A percentile compares a stretch with the other conserved stretches of the same genome.
These are phyloP conservation scores for Suillus clintonianus DNA, from an alignment of 768 basidiomycete species.

Conservation along the genomic window DNA sequence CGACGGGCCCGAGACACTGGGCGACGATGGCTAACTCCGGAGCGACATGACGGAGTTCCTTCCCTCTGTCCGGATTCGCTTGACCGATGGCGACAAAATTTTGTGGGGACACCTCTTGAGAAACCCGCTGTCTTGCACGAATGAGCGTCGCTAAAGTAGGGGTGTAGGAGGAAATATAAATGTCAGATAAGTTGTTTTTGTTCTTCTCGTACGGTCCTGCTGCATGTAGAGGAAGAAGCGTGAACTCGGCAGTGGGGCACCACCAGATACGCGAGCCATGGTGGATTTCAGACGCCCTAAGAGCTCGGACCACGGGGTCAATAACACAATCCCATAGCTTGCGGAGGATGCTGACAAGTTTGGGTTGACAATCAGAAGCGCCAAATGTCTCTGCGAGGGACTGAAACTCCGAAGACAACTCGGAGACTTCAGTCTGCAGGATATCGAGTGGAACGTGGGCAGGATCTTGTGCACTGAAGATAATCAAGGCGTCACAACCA, in stretches of 20 bases:
- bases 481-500: constrained; percentile 24
- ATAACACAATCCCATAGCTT: constrained; percentile 28
- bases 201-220: background rate
- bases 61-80: too few relatives aligned
- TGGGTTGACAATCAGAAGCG: background rate
- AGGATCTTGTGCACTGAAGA: constrained; percentile 10
- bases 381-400: background rate
- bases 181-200: too few relatives aligned
- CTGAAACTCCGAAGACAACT: background rate
- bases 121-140: too few relatives aligned
- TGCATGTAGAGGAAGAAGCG: background rate
- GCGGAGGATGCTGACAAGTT: constrained; percentile 9
- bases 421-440: background rate
- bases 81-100: too few relatives aligned
- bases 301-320: constrained; percentile 16
- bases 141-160: too few relatives aligned
- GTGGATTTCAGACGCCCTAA: background rate
- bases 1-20: too few relatives aligned
- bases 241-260: too few relatives aligned
- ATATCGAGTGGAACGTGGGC: constrained; percentile 20
- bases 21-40: too few relatives aligned
- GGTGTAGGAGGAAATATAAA: too few relatives aligned
- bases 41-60: too few relatives aligned
- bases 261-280: too few relatives aligned
- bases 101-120: too few relatives aligned